Conservation (phyloP, 768 basidiomycete genomes). For the Boletellus ananiceps region DNA sequence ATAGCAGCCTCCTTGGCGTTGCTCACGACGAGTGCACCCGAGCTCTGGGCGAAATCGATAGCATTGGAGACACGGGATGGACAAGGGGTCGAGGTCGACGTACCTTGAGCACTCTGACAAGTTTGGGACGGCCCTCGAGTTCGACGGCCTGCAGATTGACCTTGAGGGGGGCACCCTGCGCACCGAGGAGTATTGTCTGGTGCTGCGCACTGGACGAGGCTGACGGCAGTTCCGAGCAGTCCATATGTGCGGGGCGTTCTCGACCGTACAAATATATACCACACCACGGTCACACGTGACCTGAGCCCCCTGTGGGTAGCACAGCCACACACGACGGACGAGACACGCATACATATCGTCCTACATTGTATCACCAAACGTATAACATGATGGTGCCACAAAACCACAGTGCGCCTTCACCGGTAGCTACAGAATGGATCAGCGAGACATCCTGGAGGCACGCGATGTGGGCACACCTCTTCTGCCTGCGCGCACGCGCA, state of each 20-base stretch:
- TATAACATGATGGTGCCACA: slow-evolving; percentile 44
- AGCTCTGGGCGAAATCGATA: slow-evolving; percentile 37
- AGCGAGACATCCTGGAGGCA: slow-evolving; percentile 7
- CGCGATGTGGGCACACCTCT: slow-evolving; percentile 52
- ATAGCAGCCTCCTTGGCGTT: slow-evolving; percentile 51
- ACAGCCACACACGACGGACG: too few species aligned
- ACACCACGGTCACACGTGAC: slow-evolving; percentile 11
- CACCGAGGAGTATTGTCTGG: slow-evolving; percentile 36
- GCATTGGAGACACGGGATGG: not conserved
- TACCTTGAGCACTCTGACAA: slow-evolving; percentile 50
- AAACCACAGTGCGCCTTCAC: slow-evolving; percentile 31
- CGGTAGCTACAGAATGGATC: slow-evolving; percentile 59
- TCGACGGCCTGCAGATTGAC: slow-evolving; percentile 58
- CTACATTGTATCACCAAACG: slow-evolving; percentile 33
- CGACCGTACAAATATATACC: not conserved
- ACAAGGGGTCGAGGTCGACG: slow-evolving; percentile 9
- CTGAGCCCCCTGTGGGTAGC: too few species aligned
- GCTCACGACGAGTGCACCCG: slow-evolving; percentile 50
- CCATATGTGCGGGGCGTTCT: slow-evolving; percentile 7
- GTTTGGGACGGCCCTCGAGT: slow-evolving; percentile 44
- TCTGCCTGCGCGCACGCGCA: slow-evolving; percentile 97
- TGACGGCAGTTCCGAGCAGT: slow-evolving; percentile 16
- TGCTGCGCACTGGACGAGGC: slow-evolving; percentile 12
- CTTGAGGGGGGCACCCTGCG: slow-evolving; percentile 39
- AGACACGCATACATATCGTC: slow-evolving; percentile 22